A percentile compares a stretch with the other conserved stretches of the same genome.
Conservation (phyloP, 495 filamentous ascomycete species). For the Poronia punctata region DNA sequence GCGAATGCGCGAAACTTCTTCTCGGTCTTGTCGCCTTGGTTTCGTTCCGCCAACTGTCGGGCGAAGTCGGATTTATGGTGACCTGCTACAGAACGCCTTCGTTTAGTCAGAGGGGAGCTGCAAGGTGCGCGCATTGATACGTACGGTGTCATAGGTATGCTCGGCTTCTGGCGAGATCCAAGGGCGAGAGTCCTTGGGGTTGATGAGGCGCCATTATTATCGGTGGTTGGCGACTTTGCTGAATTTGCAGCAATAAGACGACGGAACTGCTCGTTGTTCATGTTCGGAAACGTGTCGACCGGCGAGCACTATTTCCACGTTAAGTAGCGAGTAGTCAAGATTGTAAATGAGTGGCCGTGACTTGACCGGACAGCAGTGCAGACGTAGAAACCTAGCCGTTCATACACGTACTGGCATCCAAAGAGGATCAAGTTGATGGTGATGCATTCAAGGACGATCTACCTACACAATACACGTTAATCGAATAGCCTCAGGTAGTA, state of each 20-base stretch:
- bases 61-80: conserved; percentile 61
- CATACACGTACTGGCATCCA: too few relatives aligned
- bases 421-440: too few relatives aligned
- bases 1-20: conserved; percentile 71
- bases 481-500: too few relatives aligned
- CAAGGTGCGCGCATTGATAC: conserved; percentile 10
- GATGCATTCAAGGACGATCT: too few relatives aligned
- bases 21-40: conserved; percentile 44
- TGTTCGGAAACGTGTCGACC: conserved; percentile 33
- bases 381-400: too few relatives aligned
- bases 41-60: conserved; percentile 76
- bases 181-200: conserved; percentile 34
- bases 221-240: conserved; percentile 25
- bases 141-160: conserved; percentile 84
- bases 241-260: conserved; percentile 59
- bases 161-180: conserved; percentile 62
- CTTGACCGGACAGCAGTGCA: too few relatives aligned
- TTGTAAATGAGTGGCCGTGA: too few relatives aligned
- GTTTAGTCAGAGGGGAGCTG: conserved; percentile 23
- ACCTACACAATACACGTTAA: too few relatives aligned
- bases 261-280: conserved; percentile 98
- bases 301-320: too few relatives aligned
- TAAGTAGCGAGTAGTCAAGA: too few relatives aligned
- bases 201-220: conserved; percentile 32
- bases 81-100: conserved; percentile 60